A percentile compares a stretch with the other conserved stretches of the same genome.
These are phyloP conservation scores for Cladophialophora bantiana DNA, from an alignment of 2,329 filamentous ascomycete species.

Conservation along the genomic window DNA sequence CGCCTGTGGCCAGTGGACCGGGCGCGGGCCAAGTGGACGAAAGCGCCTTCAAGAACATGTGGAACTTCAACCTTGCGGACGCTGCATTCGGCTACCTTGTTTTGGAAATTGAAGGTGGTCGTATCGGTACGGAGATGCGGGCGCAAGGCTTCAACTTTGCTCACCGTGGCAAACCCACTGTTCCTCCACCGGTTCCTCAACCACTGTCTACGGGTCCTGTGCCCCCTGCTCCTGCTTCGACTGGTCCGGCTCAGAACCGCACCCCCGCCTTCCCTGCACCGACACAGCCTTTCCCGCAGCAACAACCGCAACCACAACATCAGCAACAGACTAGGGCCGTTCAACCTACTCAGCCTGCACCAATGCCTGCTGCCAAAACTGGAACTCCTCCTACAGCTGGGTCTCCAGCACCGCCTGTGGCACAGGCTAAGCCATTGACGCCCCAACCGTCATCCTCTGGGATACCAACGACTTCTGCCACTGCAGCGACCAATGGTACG, in stretches of 20 bases:
- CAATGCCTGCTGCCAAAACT: constrained; percentile 29
- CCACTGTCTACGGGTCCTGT: constrained; percentile 28
- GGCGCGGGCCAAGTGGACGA: constrained; percentile 91
- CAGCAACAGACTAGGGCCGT: constrained; percentile 41
- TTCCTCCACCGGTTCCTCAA: constrained; percentile 30
- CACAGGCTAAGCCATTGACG: constrained; percentile 59
- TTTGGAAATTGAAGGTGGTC: constrained; percentile 90
- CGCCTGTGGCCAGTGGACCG: constrained; percentile 73
- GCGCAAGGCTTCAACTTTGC: constrained; percentile 99
- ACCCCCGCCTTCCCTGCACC: constrained; percentile 52
- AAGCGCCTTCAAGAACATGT: constrained; percentile 99
- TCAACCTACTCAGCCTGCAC: constrained; percentile 35
- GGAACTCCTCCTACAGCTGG: constrained; percentile 43
- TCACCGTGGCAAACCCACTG: constrained; percentile 68
- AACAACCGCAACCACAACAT: constrained; percentile 42
- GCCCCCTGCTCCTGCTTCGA: constrained; percentile 45
- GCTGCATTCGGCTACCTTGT: constrained; percentile 97
- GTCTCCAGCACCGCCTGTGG: constrained; percentile 53
- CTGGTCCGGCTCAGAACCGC: constrained; percentile 47
- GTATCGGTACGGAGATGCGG: constrained; percentile 97
- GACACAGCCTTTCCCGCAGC: constrained; percentile 47
- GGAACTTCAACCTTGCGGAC: constrained; percentile 95
- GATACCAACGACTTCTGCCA: constrained; percentile 45
- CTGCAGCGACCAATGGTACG: constrained; percentile 58
- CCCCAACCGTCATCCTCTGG: constrained; percentile 53